Evolutionary conservation across 371 early-diverging fungal genomes (phyloP).

Genomic region (Globomyces sp.): DNA sequence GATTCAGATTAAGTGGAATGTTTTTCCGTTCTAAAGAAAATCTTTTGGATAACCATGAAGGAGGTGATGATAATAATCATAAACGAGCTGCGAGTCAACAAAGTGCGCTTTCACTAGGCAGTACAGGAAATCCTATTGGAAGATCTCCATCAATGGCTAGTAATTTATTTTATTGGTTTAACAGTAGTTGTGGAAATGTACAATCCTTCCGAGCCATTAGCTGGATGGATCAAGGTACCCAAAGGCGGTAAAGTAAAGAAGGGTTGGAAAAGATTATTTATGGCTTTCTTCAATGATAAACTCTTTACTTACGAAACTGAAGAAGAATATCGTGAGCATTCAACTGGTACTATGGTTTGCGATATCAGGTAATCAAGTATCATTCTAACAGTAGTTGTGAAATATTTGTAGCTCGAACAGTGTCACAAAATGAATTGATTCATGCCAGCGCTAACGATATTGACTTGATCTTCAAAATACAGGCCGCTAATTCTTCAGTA

Average conservation of each 20-base stretch:
- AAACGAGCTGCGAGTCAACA: conserved; percentile 2
- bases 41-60: conserved; percentile 13
- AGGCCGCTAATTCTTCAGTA: conserved; percentile 12
- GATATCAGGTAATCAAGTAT: conserved; percentile 31
- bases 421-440: conserved; percentile 52
- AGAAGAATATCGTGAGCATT: conserved; percentile 30
- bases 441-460: conserved; percentile 47
- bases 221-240: conserved; percentile 47
- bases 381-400: conserved; percentile 17
- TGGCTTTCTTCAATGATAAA: conserved; percentile 38
- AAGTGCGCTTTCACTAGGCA: background rate
- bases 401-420: conserved; percentile 42
- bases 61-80: conserved; percentile 7
- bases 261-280: conserved; percentile 44
- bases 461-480: conserved; percentile 52
- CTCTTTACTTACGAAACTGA: conserved; percentile 42
- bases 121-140: too few species aligned
- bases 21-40: conserved; percentile 17
- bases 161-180: background rate
- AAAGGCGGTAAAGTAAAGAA: conserved; percentile 51
- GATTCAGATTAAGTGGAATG: conserved; percentile 8
- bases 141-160: too few species aligned
- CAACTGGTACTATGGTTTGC: conserved; percentile 26
- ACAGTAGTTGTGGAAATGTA: conserved; percentile 17
- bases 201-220: conserved; percentile 27